Conservation (phyloP, 441 rosid genomes). For the Monsonia emarginata region DNA sequence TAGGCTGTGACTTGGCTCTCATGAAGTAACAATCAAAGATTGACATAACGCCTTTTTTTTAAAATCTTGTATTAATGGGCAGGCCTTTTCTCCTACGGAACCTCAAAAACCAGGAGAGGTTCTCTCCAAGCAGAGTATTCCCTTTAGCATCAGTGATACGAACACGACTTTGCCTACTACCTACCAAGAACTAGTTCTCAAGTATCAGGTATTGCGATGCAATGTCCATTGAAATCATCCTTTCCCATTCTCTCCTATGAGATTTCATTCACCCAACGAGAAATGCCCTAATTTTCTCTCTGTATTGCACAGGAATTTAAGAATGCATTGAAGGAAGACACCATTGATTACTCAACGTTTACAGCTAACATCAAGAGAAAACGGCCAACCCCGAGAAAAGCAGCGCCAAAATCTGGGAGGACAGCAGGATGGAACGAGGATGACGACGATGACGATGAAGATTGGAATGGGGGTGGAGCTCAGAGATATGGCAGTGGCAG, state of each 20-base stretch:
- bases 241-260: neutral
- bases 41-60: neutral
- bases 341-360: conserved; percentile 61
- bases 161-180: conserved; percentile 45
- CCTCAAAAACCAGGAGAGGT: conserved; percentile 64
- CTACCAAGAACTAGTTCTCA: conserved; percentile 53
- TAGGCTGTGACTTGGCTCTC: neutral
- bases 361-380: conserved; percentile 79
- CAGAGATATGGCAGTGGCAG: conserved; percentile 27
- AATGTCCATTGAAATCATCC: neutral
- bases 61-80: conserved; percentile 7
- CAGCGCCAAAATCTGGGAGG: conserved; percentile 25
- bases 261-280: neutral
- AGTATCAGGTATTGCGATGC: conserved; percentile 69
- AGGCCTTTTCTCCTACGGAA: conserved; percentile 86
- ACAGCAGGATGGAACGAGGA: conserved; percentile 19
- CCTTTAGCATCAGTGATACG: conserved; percentile 55
- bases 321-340: conserved; percentile 76
- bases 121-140: conserved; percentile 61
- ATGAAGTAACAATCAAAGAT: neutral
- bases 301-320: conserved; percentile 56
- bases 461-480: conserved; percentile 41
- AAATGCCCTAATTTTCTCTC: conserved; percentile 5
- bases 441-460: conserved; percentile 40
- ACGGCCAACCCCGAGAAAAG: conserved; percentile 53